Base-by-base conservation (phyloP, 148 eudicot genomes). In the Diospyros kaki region DNA sequence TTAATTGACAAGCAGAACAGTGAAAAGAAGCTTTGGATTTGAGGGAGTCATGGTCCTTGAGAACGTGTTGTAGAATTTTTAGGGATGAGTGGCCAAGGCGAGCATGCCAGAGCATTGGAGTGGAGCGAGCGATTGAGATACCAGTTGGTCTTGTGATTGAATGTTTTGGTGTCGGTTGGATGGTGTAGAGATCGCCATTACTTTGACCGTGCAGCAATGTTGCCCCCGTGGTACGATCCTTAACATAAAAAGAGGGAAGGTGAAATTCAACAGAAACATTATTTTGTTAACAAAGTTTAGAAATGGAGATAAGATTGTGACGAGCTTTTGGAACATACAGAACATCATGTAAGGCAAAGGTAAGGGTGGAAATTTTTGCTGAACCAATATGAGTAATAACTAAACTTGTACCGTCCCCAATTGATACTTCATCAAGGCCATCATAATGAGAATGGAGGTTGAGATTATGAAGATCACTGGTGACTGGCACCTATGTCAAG, bases 161-260 rank as follows among this genome's bases (percentile, higher is more conserved):
- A n/a, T n/a, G n/a, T n/a, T n/a, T n/a, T n/a, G n/a, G n/a, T n/a
- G n/a, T n/a, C n/a, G n/a, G n/a, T n/a, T n/a, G n/a, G n/a, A 66
- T 9, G 12, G 12, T 3, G 50, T 66, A 66, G 6, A 66, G 9
- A 4, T 11, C 50, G 13, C 13, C 48, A 3, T 41, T 41, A 44
- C 17, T 3, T 2, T 2, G 6, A 4, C 69, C 69, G 3, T 15
- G 11, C 8, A 68, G 28, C 1, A 68, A 10, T 9, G 56, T 4
- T 11, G 56, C n/a, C 55, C 72, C 56, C 38, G 55, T 68, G 72
- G 4, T 46, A 2, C 28, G 72, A 68, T 68, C 72, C 72, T 46
- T 68, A 2, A 68, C 38, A 46, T 13, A 2, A 50, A 68, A 68
- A 68, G 15, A 17, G 48, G 8, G 7, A 28, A 56, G 56, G 14